Base-by-base conservation (phyloP, 2,329 filamentous ascomycete species). In the Chrysoporthe deuterocubensis region DNA sequence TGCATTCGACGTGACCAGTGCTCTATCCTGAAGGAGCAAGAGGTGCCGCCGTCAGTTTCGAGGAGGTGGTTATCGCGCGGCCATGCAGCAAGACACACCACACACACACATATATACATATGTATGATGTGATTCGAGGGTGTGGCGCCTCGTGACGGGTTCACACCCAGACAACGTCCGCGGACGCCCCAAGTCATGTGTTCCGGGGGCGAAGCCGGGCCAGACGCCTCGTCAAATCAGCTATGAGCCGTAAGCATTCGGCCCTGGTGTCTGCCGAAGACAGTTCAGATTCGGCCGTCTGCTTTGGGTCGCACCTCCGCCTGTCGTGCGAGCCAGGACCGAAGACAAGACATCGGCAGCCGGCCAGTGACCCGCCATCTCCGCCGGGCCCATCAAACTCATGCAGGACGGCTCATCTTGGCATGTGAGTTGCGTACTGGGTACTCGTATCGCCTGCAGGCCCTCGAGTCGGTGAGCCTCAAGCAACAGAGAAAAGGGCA, bases 1-100 rank as follows among this genome's bases (percentile, higher is more conserved):
- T 68, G 66, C 66, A 65, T 58, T 37, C 32, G 62, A 54, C 62
- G 62, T 60, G 66, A 63, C 48, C 66, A 58, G 26, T 34, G 32
- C 40, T 65, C 59, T 40, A 37, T 34, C 62, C 48, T 11, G 40
- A 65, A 52, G 34, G 50, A 34, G 58, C 14, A 46, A 56, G 21
- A n/a, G 18, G 44, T 62, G n/a, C 62, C 62, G 46, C 58, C 32
- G 37, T 62, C 44, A 46, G 7, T 57, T 46, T 54, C 18, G 37
- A 64, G 61, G 56, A 46, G 56, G 50, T 54, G 50, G 26, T 54
- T 21, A 21, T 54, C 50, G 3, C 21, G 26, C 11, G 50, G 16
- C 48, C 26, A 40, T 9, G 37, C 37, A 40, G 5, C 6, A 9
- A 54, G 13, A 32, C 26, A 21, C 50, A 13, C 50, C 50, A n/a